Base-by-base conservation (phyloP, 164 flowering plant species). In the Taxillus chinensis region DNA sequence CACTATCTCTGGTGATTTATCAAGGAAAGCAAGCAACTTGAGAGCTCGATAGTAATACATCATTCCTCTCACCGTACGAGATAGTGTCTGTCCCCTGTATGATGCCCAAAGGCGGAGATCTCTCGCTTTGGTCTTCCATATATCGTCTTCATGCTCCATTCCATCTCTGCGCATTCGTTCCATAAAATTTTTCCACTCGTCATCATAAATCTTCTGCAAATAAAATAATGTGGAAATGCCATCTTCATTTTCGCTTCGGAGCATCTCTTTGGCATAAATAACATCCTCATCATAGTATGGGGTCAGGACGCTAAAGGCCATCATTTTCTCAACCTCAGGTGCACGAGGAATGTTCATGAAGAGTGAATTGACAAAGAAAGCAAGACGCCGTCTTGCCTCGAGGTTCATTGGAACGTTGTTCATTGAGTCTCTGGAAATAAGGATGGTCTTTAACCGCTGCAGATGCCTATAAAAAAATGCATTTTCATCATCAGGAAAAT, bases 271-370 rank as follows among this genome's bases (percentile, higher is more conserved):
- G 42, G 82, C 64, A 57, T 67, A 85, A 41, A 85, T 4, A 49
- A 90, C 93, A 41, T 90, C 97, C 63, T 95, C 99, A 59, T 84
- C 83, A 66, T 89, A 95, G 68, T 95, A 95, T 16, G 99, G 99
- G 13, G 97, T 95, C 64, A 95, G 66, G 39, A 95, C 89, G 69
- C 92, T 90, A 67, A 95, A 91, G 67, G 97, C 84, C 84, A 83
- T 64, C 95, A 89, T 89, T 68, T 87, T 95, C 74, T 87, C 95
- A 17, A 95, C 97, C 53, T 73, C 79, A 8, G 95, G 99, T 52
- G 97, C 96, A 62, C 66, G 95, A 2, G 95, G 97, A 78, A 90
- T 90, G 82, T 93, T 87, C 99, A 95, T 95, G 67, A 95, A 95
- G 40, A 95, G 73, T 4, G 97, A 95, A 68, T 95, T 95, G 64